phyloP scores from a whole-genome alignment of 1,139 yeast genomes.

The Diutina neorugosa region DNA sequence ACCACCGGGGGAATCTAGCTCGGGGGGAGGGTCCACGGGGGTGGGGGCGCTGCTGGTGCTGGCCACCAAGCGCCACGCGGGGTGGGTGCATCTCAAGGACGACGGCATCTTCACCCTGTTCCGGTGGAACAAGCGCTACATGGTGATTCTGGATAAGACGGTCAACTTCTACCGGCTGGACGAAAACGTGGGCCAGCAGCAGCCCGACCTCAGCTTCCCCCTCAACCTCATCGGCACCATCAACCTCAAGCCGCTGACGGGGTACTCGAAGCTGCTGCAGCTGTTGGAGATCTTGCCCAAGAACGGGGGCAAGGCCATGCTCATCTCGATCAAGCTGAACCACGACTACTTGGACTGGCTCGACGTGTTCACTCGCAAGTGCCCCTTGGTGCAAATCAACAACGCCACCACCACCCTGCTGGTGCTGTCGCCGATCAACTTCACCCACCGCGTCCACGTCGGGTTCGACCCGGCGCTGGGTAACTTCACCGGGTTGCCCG shows the following conservation, averaged over 20 bases:
- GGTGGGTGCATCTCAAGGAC: slow-evolving; percentile 89
- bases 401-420: slow-evolving; percentile 1
- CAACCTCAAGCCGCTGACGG: slow-evolving; percentile 26
- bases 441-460: slow-evolving; percentile 55
- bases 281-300: slow-evolving; percentile 67
- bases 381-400: slow-evolving; percentile 46
- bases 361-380: slow-evolving; percentile 77
- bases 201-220: slow-evolving; percentile 31
- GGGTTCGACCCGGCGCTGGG: slow-evolving; percentile 65
- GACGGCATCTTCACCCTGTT: slow-evolving; percentile 75
- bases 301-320: slow-evolving; percentile 48
- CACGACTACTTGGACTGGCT: slow-evolving; percentile 84
- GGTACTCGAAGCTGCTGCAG: slow-evolving; percentile 45
- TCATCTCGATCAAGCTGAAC: slow-evolving; percentile 66
- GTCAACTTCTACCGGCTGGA: slow-evolving; percentile 44
- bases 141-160: slow-evolving; percentile 65
- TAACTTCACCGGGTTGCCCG: slow-evolving; percentile 66
- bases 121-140: slow-evolving; percentile 82
- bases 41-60: slow-evolving; percentile 15
- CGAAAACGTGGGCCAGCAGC: slow-evolving; percentile 9
- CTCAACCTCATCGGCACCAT: slow-evolving; percentile 26
- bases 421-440: slow-evolving; percentile 70
- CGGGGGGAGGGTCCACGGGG: slow-evolving; percentile 9
- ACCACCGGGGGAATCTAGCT: slow-evolving; percentile 16
- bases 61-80: slow-evolving; percentile 23